Conservation (phyloP, 2,329 filamentous ascomycete species). For the Leptodontidium sp. region DNA sequence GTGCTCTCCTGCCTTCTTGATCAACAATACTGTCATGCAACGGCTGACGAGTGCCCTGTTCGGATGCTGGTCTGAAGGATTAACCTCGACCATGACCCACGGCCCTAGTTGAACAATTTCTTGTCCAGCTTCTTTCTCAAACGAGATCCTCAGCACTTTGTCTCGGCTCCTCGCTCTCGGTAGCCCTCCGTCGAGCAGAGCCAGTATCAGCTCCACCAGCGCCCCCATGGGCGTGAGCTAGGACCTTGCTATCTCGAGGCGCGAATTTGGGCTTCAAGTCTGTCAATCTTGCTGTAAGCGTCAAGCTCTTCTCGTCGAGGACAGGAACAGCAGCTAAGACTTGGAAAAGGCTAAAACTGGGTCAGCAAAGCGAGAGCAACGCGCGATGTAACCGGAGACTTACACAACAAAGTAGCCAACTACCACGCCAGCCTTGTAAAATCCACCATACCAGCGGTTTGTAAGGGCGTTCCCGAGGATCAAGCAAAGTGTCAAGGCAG, state of each 20-base stretch:
- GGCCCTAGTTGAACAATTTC: neutral
- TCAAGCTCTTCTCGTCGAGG: constrained; percentile 68
- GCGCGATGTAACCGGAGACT: constrained; percentile 13
- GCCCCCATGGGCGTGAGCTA: neutral
- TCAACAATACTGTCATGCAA: neutral
- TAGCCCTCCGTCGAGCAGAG: constrained; percentile 22
- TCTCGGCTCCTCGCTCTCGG: constrained; percentile 25
- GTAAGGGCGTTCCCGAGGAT: constrained; percentile 21
- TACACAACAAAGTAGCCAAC: constrained; percentile 36
- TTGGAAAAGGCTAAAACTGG: constrained; percentile 13
- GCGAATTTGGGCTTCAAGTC: constrained; percentile 25
- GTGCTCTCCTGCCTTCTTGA: neutral
- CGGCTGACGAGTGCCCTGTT: neutral
- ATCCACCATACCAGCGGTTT: constrained; percentile 9
- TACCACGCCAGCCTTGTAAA: constrained; percentile 26
- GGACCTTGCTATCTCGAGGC: constrained; percentile 27
- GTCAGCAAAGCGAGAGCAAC: constrained; percentile 8
- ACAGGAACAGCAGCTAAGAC: constrained; percentile 64
- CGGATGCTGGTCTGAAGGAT: neutral
- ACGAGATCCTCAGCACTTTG: constrained; percentile 25
- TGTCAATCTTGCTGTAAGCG: constrained; percentile 51
- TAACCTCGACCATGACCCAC: neutral
- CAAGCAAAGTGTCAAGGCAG: constrained; percentile 25
- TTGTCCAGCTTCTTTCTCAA: neutral
- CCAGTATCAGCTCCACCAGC: constrained; percentile 17